A percentile compares a stretch with the other conserved stretches of the same genome.
Evolutionary conservation across 768 basidiomycete species (phyloP).

Genomic region (Tricholoma hemisulphureum): DNA sequence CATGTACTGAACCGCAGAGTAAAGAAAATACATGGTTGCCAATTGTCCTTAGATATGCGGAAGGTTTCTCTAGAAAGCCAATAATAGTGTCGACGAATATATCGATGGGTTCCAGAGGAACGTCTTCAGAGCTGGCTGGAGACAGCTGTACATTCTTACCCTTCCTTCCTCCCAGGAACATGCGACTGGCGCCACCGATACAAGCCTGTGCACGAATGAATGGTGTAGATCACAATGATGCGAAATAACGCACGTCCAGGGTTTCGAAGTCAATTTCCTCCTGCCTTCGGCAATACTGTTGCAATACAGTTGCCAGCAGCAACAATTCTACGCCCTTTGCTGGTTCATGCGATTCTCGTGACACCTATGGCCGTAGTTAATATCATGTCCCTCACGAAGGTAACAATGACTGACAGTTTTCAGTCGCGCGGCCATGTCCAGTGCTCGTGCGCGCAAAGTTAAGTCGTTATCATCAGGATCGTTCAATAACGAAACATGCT

Average conservation of each 20-base stretch:
- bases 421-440: conserved; percentile 40
- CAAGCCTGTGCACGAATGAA: conserved; percentile 45
- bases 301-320: conserved; percentile 66
- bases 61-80: conserved; percentile 82
- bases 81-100: conserved; percentile 87
- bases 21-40: conserved; percentile 80
- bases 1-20: conserved; percentile 62
- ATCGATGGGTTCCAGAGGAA: conserved; percentile 66
- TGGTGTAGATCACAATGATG: background rate
- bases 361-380: conserved; percentile 25
- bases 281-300: conserved; percentile 68
- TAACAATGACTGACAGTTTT: conserved; percentile 36
- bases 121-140: conserved; percentile 33
- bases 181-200: conserved; percentile 54
- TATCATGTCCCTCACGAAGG: background rate
- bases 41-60: conserved; percentile 74
- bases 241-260: conserved; percentile 52
- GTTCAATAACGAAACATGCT: conserved; percentile 56
- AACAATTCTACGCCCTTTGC: conserved; percentile 72
- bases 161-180: conserved; percentile 44
- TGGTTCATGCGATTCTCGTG: conserved; percentile 52
- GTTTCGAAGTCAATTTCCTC: conserved; percentile 48
- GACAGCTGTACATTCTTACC: conserved; percentile 43
- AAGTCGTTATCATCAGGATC: conserved; percentile 57
- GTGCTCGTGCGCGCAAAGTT: conserved; percentile 45